Percentiles rank a stretch among this genome's conserved stretches.
These are phyloP conservation scores for Carex littledalei DNA, from an alignment of 176 grass and related monocot species.

Conservation along the genomic window DNA sequence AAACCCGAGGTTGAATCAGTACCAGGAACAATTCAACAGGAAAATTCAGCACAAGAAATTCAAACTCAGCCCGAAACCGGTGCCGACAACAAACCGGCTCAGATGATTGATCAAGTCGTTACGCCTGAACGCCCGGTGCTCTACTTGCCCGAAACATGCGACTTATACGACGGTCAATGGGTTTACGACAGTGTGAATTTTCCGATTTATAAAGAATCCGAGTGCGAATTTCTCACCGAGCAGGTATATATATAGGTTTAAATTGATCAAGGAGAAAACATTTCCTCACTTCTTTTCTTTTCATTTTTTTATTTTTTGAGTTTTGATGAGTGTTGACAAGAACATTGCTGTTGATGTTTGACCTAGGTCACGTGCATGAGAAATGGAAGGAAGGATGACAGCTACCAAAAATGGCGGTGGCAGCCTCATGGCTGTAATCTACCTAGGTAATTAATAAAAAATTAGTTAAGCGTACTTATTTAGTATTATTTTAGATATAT, in stretches of 20 bases:
- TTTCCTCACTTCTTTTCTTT: neutral
- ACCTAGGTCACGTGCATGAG: constrained; percentile 82
- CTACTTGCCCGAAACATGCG: constrained; percentile 59
- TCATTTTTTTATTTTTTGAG: neutral
- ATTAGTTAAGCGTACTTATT: neutral
- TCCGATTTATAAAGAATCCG: constrained; percentile 66
- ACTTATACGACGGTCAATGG: constrained; percentile 69
- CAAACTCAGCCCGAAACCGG: neutral
- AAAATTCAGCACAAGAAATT: neutral
- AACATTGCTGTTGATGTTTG: neutral
- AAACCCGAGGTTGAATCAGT: neutral
- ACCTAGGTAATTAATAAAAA: constrained; percentile 37
- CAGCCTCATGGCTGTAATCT: constrained; percentile 70
- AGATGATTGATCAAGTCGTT: constrained; percentile 11
- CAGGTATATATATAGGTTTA: constrained; percentile 27
- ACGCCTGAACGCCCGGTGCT: constrained; percentile 37
- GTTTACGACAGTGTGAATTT: constrained; percentile 70
- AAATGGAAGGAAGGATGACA: constrained; percentile 79
- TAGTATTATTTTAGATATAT: neutral
- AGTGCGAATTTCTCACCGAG: constrained; percentile 97
- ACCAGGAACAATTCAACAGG: neutral
- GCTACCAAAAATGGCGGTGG: constrained; percentile 90
- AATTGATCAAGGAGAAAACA: neutral
- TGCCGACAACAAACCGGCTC: neutral
- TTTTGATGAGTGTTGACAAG: neutral